phyloP scores from a whole-genome alignment of 805 yeast species.

The Kurtzmaniella cleridarum region DNA sequence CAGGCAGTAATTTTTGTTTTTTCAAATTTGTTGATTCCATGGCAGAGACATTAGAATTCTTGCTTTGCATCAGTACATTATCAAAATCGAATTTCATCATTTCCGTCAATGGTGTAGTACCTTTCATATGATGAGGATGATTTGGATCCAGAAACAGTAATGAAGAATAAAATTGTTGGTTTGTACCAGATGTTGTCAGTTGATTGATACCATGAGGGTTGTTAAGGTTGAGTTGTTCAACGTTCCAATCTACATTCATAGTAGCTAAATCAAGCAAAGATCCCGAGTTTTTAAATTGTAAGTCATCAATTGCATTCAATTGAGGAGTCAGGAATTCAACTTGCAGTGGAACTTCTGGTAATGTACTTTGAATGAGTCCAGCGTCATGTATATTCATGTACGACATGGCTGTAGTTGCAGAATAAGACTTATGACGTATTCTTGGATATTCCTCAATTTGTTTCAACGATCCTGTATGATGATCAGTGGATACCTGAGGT shows the following conservation, averaged over 20 bases:
- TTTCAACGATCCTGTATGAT: neutral
- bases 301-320: constrained; percentile 40
- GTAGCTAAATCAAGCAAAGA: constrained; percentile 33
- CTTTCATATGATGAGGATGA: constrained; percentile 36
- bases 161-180: constrained; percentile 7
- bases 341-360: constrained; percentile 52
- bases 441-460: constrained; percentile 8
- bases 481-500: neutral
- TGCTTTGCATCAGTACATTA: no score
- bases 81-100: no score
- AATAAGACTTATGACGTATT: constrained; percentile 52
- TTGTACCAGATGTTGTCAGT: neutral
- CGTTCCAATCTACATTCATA: constrained; percentile 27
- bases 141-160: constrained; percentile 28
- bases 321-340: constrained; percentile 85
- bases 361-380: constrained; percentile 20
- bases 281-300: constrained; percentile 24
- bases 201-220: constrained; percentile 3
- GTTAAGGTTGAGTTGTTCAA: constrained; percentile 25
- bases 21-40: no score
- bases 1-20: no score
- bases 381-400: constrained; percentile 52
- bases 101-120: constrained; percentile 28
- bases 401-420: constrained; percentile 57
- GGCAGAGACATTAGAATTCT: no score